These are phyloP conservation scores for Asterophora parasitica DNA, from an alignment of 768 basidiomycete genomes.

Conservation along the genomic window DNA sequence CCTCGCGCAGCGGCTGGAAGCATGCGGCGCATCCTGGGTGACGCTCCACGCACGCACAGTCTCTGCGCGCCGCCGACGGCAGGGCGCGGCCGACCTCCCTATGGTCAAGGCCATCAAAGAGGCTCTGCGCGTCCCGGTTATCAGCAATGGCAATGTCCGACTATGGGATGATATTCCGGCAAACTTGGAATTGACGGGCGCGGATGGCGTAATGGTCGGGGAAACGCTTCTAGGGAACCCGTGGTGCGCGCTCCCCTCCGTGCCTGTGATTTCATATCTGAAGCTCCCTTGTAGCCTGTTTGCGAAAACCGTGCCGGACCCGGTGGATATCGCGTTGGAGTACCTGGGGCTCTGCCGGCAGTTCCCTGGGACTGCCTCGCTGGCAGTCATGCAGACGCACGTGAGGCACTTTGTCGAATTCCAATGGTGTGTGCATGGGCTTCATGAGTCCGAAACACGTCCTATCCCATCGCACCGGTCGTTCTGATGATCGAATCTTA, in stretches of 20 bases:
- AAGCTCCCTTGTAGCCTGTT: constrained; percentile 45
- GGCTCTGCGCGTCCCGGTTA: constrained; percentile 47
- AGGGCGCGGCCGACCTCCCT: constrained; percentile 65
- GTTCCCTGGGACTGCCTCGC: constrained; percentile 44
- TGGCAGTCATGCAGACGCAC: constrained; percentile 55
- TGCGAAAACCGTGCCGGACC: constrained; percentile 37
- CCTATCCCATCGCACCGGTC: constrained; percentile 10
- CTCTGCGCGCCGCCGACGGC: constrained; percentile 62
- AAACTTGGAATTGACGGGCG: constrained; percentile 53
- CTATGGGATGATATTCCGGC: constrained; percentile 48
- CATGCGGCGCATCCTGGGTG: constrained; percentile 65
- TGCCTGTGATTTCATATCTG: constrained; percentile 2
- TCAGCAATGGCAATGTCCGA: constrained; percentile 80
- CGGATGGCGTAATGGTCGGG: constrained; percentile 79
- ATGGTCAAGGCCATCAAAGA: constrained; percentile 55
- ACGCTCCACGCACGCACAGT: constrained; percentile 73
- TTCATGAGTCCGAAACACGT: not conserved
- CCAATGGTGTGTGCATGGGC: constrained; percentile 48
- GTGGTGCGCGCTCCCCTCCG: constrained; percentile 36
- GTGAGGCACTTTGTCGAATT: constrained; percentile 64
- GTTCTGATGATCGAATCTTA: constrained; percentile 2
- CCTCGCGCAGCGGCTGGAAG: constrained; percentile 53
- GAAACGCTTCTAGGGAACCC: constrained; percentile 75
- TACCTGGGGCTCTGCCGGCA: constrained; percentile 59
- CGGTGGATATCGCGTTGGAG: constrained; percentile 62